Conservation (phyloP, 164 flowering plant genomes). For the Vitis rotundifolia region DNA sequence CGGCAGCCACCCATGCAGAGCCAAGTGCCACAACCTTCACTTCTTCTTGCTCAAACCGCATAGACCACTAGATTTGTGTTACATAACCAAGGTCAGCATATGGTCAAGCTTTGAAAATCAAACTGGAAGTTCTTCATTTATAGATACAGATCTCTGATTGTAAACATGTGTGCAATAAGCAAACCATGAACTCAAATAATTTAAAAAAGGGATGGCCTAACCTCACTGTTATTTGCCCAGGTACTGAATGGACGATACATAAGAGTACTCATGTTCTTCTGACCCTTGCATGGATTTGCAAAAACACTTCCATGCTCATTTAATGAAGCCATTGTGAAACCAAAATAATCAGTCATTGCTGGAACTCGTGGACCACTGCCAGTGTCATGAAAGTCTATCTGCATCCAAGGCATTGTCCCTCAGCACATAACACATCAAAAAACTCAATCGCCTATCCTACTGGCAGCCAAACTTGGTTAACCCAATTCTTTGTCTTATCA, state of each 20-base stretch:
- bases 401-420: slow-evolving; percentile 22
- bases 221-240: slow-evolving; percentile 99
- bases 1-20: slow-evolving; percentile 87
- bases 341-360: slow-evolving; percentile 94
- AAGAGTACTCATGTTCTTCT: slow-evolving; percentile 86
- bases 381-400: slow-evolving; percentile 99
- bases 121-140: background rate
- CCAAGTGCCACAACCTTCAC: slow-evolving; percentile 95
- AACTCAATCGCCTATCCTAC: background rate
- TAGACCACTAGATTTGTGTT: slow-evolving; percentile 74
- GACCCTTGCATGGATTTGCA: slow-evolving; percentile 92
- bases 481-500: background rate
- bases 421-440: slow-evolving; percentile 3
- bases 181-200: background rate
- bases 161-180: background rate
- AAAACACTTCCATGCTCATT: slow-evolving; percentile 93
- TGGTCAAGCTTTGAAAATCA: background rate
- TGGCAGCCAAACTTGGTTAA: background rate
- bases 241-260: slow-evolving; percentile 97
- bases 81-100: slow-evolving; percentile 22
- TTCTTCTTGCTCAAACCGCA: slow-evolving; percentile 97
- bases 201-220: slow-evolving; percentile 21
- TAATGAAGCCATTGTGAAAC: slow-evolving; percentile 93
- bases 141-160: background rate
- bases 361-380: slow-evolving; percentile 92